These are phyloP conservation scores for Kluyveromyces nonfermentans DNA, from an alignment of 805 yeast species.

Conservation along the genomic window DNA sequence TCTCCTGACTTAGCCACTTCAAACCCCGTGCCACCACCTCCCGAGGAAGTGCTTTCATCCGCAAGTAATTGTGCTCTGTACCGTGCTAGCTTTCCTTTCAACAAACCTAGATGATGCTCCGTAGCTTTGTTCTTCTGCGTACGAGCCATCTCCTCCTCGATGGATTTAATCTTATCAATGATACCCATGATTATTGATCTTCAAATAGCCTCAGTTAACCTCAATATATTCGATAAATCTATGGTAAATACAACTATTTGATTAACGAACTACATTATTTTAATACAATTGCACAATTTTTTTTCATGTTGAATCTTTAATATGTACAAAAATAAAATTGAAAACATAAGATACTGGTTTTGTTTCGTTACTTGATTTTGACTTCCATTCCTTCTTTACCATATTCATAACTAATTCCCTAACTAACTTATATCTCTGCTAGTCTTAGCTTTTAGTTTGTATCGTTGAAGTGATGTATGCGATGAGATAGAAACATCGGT, in stretches of 20 bases:
- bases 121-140: conserved; percentile 98
- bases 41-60: conserved; percentile 64
- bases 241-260: neutral
- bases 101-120: conserved; percentile 88
- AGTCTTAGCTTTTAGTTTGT: too few relatives aligned
- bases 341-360: too few relatives aligned
- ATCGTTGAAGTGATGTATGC: too few relatives aligned
- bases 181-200: conserved; percentile 23
- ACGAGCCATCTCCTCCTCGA: conserved; percentile 87
- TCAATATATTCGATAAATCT: neutral
- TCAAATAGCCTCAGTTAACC: neutral
- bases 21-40: conserved; percentile 78
- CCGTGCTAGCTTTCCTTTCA: conserved; percentile 91
- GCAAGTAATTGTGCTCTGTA: conserved; percentile 85
- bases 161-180: conserved; percentile 70
- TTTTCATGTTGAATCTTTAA: too few relatives aligned
- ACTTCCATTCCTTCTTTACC: too few relatives aligned
- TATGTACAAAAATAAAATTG: neutral
- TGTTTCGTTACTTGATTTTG: too few relatives aligned
- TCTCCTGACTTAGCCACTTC: conserved; percentile 95
- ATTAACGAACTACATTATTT: neutral
- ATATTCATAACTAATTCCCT: too few relatives aligned
- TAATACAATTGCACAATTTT: too few relatives aligned
- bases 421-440: too few relatives aligned
- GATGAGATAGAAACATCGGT: too few relatives aligned